Conservation (phyloP, 495 filamentous ascomycete species). For the Penicillium lagena region DNA sequence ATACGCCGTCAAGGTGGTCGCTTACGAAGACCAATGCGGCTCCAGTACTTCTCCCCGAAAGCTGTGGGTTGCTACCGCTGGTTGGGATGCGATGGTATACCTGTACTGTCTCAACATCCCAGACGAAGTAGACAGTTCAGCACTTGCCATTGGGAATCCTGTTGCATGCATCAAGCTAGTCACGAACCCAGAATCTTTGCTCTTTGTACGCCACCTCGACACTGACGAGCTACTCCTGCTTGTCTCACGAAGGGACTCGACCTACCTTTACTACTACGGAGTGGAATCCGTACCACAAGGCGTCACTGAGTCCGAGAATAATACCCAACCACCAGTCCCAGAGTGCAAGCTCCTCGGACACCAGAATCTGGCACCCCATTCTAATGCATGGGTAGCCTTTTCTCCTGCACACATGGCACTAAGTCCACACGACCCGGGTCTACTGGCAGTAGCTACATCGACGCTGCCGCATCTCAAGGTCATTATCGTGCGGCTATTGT, state of each 20-base stretch:
- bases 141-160: slow-evolving; percentile 25
- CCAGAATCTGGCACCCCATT: slow-evolving; percentile 59
- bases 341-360: slow-evolving; percentile 39
- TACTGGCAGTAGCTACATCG: slow-evolving; percentile 58
- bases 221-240: slow-evolving; percentile 41
- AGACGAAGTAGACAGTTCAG: background rate
- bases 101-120: slow-evolving; percentile 38
- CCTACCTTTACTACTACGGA: slow-evolving; percentile 53
- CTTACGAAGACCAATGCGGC: slow-evolving; percentile 19
- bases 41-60: slow-evolving; percentile 1
- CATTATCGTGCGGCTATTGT: slow-evolving; percentile 53
- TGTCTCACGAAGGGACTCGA: slow-evolving; percentile 55
- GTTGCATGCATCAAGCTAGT: slow-evolving; percentile 43
- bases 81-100: slow-evolving; percentile 57
- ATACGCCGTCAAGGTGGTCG: slow-evolving; percentile 52
- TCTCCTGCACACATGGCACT: slow-evolving; percentile 54
- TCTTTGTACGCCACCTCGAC: slow-evolving; percentile 47
- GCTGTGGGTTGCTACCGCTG: slow-evolving; percentile 53
- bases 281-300: slow-evolving; percentile 15
- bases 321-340: slow-evolving; percentile 1
- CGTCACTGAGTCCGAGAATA: background rate
- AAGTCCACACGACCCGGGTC: slow-evolving; percentile 44
- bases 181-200: slow-evolving; percentile 56
- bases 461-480: slow-evolving; percentile 61
- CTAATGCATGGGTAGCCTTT: slow-evolving; percentile 60